These are phyloP conservation scores for Lolium rigidum DNA, from an alignment of 176 grass and related monocot species.

Conservation along the genomic window DNA sequence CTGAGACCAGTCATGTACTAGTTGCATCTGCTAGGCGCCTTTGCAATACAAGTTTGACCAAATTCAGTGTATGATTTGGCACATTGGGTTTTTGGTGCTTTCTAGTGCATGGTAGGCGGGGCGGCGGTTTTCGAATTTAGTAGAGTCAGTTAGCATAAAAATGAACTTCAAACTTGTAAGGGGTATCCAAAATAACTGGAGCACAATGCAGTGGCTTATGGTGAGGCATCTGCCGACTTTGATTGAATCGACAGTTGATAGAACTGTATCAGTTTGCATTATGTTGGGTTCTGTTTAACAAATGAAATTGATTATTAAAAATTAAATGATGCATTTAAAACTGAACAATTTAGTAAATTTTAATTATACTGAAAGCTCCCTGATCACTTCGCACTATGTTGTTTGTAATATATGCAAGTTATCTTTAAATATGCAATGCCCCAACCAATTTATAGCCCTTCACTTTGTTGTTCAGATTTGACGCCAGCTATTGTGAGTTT, in stretches of 20 bases:
- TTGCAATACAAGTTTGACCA: constrained; percentile 18
- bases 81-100: constrained; percentile 11
- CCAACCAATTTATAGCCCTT: background rate
- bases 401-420: background rate
- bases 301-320: constrained; percentile 22
- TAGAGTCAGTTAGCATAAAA: constrained; percentile 21
- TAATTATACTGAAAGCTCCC: background rate
- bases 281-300: background rate
- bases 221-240: background rate
- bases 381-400: background rate
- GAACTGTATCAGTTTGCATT: background rate
- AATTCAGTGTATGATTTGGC: background rate
- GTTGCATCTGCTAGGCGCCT: background rate
- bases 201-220: background rate
- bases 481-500: constrained; percentile 6
- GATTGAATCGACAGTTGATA: background rate
- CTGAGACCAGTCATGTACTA: background rate
- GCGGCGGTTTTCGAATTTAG: background rate
- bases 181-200: background rate
- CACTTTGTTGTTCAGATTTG: background rate
- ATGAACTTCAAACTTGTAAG: constrained; percentile 3
- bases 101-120: background rate
- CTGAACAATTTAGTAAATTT: constrained; percentile 6
- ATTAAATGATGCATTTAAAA: constrained; percentile 11
- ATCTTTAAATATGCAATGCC: background rate